Base-by-base conservation (phyloP, 75 land plant genomes). In the Sequoiadendron giganteum region DNA sequence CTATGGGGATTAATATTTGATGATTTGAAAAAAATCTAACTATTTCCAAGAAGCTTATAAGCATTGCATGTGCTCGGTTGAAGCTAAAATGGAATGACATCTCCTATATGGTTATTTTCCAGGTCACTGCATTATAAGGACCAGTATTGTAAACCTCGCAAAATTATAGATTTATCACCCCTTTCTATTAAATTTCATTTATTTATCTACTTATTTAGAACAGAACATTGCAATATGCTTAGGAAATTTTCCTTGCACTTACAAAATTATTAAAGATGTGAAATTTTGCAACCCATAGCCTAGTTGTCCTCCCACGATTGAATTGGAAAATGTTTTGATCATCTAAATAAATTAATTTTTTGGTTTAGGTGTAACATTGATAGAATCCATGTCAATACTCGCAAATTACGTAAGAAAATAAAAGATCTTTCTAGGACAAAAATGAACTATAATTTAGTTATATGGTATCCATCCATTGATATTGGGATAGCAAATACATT, bases 221-320 rank as follows among this genome's bases (percentile, higher is more conserved):
- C 16, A 89, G 39, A 52, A 52, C 13, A 88, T 54, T 39, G 56
- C 40, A 82, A 39, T 81, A 32, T 19, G 42, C 30, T 85, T 11
- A 85, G 32, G 86, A 13, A 28, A 10, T 85, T n/a, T 13, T 32
- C 39, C 9, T 36, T 10, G 32, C 56, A 87, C 95, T 92, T 90
- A n/a, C n/a, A n/a, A n/a, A n/a, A n/a, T n/a, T 86, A 89, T 90
- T 36, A 95, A 45, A 45, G 47, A 45, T 45, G 7, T 45, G 5
- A 45, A 45, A 45, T 45, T 45, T 45, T 45, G 47, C 52, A 95
- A 88, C 68, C 58, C 61, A 36, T 90, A 91, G n/a, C 91, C 91
- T 56, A 95, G 79, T 48, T 88, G 80, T 76, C 94, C 96, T 52
- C 93, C 94, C 75, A 93, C 82, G 88, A 94, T 95, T 77, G 88